Evolutionary conservation across 2,329 filamentous ascomycete genomes (phyloP), one percentile per base, ranked within the genome.

Genomic region (Pseudogymnoascus sp.): DNA sequence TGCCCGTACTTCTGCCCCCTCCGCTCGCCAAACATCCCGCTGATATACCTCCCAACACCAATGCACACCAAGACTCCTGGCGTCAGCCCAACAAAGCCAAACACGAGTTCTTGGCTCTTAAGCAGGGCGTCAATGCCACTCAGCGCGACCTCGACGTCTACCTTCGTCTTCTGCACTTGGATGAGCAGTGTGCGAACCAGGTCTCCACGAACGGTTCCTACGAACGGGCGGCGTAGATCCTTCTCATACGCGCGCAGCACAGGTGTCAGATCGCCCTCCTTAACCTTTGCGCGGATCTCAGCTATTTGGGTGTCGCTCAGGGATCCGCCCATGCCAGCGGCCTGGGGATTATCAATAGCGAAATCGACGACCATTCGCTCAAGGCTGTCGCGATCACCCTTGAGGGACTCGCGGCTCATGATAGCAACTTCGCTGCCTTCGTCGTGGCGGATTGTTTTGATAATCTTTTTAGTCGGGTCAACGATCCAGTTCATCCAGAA

Each of bases 341-440:
- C 82, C 62, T 85, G 81, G 1, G 91, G 89, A 70, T 92, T 91
- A 69, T 96, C 92, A 8, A 88, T 78, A 4, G 93, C 90, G 78
- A 99, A 99, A 69, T 97, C 95, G 38, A 99, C 89, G 3, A 99
- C 96, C 95, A 99, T 99, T 59, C 95, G 88, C 75, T 99, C 93
- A 34, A 99, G 79, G 72, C 92, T 97, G 62, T 92, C 91, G 34
- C 91, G 86, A 73, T 99, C 95, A 1, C 93, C 92, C 73, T 89
- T 88, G 21, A 99, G 82, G 68, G 92, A 97, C 68, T 93, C 89
- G 64, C 91, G 90, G 77, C 92, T 97, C 89, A 99, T 95, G 68
- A 99, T 90, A 50, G 93, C 95, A 67, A 99, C 93, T 73, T 97
- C 93, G 72, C 91, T 96, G 68, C 87, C 89, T 70, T 90, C 87